Base-by-base conservation (phyloP, 345 rosid species). In the Crucihimalaya himalaica region DNA sequence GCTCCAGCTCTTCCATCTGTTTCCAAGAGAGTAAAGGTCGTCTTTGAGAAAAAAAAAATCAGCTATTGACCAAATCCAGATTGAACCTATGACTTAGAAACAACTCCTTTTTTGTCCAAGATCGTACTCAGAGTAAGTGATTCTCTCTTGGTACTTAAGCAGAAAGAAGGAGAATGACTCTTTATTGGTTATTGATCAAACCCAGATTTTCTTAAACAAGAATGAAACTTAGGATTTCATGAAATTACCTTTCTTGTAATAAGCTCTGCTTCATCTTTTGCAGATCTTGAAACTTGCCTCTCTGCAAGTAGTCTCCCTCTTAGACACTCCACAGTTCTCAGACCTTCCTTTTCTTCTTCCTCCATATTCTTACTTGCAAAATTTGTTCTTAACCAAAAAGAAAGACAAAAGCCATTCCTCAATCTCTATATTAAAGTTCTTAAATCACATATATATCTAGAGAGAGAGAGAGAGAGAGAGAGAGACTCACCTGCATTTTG, bases 291-390 rank as follows among this genome's bases (percentile, higher is more conserved):
- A 73, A 87, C 86, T 74, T 91, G 95, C 71, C 98, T 91, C 80
- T 91, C 96, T 20, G 98, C 92, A 56, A 87, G 84, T 67, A 94
- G 64, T 76, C 95, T 89, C 61, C 96, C 98, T 85, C 97, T 88
- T 32, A 94, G 75, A 74, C 91, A 86, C 72, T 89, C 91, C 45
- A 88, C 42, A 21, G 93, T 90, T 78, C 84, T 86, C 59, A 79
- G 45, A 35, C 83, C 74, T 18, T 72, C 81, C 27, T 63, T 70
- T 16, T 76, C 81, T 51, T 48, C 84, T 58, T 76, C 87, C 63
- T 78, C 89, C 66, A 74, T 77, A 50, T 80, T 88, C 59, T 80
- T 86, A 75, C 87, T 84, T 63, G 34, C 12, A 75, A 29, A 68
- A 62, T 50, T 66, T 82, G 32, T 45, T 77, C 81, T 82, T 12